Percentiles rank a stretch among this genome's conserved stretches.
phyloP scores from a whole-genome alignment of 495 filamentous ascomycete species.

The Emericellopsis terricola region DNA sequence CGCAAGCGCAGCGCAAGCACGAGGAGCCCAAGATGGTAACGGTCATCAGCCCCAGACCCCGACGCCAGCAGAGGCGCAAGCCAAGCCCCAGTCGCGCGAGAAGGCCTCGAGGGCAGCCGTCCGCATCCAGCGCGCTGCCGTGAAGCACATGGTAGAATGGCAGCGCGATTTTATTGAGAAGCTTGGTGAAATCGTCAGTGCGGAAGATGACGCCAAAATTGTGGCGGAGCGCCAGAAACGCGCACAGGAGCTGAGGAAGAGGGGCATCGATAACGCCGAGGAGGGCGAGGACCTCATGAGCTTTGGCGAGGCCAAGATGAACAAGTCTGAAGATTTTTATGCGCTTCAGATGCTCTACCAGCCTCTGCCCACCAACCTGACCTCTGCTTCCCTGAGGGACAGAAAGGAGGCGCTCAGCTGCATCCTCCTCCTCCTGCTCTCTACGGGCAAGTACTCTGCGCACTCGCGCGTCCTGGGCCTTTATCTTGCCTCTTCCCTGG shows the following conservation, averaged over 20 bases:
- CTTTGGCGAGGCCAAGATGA: constrained; percentile 4
- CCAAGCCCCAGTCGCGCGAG: constrained; percentile 1
- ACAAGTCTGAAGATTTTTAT: constrained; percentile 10
- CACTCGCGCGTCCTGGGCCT: constrained; percentile 51
- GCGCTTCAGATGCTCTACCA: constrained; percentile 23
- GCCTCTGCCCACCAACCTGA: constrained; percentile 25
- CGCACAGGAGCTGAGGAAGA: constrained; percentile 9
- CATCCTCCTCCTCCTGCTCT: constrained; percentile 48
- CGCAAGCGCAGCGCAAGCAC: constrained; percentile 1
- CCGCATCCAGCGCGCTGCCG: constrained; percentile 14
- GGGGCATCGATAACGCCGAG: constrained; percentile 4
- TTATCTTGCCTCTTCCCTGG: constrained; percentile 43
- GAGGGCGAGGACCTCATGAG: constrained; percentile 3
- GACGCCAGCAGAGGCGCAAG: not conserved
- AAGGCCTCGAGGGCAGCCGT: constrained; percentile 13
- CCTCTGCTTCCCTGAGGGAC: constrained; percentile 20
- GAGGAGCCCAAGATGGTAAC: constrained; percentile 3
- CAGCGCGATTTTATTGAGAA: constrained; percentile 13
- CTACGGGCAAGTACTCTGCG: constrained; percentile 53
- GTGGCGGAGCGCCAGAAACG: constrained; percentile 19
- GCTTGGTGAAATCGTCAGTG: constrained; percentile 18
- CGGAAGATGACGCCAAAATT: constrained; percentile 16
- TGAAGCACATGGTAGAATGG: constrained; percentile 24
- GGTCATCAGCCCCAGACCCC: not conserved
- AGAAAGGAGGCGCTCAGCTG: constrained; percentile 34